Evolutionary conservation across 2,329 filamentous ascomycete genomes (phyloP).

Genomic region (Huntiella savannae): DNA sequence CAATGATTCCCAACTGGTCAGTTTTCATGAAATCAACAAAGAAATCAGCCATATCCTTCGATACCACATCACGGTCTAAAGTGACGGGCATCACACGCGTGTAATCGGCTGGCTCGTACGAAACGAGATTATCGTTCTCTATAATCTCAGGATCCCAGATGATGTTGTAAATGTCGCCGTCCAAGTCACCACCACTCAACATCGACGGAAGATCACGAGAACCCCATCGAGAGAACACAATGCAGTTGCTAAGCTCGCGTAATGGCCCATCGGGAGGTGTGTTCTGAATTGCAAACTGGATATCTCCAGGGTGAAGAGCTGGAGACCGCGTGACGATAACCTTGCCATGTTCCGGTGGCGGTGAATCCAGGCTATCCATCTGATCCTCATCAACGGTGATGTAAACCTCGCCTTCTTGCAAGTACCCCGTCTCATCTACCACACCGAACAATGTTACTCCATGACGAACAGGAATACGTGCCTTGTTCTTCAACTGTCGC

Average conservation of each 20-base stretch:
- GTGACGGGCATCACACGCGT: constrained; percentile 34
- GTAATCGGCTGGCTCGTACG: constrained; percentile 46
- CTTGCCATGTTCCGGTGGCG: constrained; percentile 14
- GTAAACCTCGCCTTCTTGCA: constrained; percentile 50
- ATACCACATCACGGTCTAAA: constrained; percentile 39
- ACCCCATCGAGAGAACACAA: constrained; percentile 59
- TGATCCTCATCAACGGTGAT: constrained; percentile 30
- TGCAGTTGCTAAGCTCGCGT: constrained; percentile 45
- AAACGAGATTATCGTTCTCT: constrained; percentile 19
- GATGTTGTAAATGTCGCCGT: constrained; percentile 66
- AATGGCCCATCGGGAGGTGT: constrained; percentile 41
- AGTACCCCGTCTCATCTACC: constrained; percentile 59
- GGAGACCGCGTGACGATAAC: constrained; percentile 61
- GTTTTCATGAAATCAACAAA: constrained; percentile 62
- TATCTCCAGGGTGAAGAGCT: constrained; percentile 63
- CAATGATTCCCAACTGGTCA: constrained; percentile 47
- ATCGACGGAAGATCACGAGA: constrained; percentile 56
- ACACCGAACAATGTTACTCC: constrained; percentile 66
- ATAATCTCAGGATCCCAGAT: constrained; percentile 45
- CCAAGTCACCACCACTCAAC: constrained; percentile 64
- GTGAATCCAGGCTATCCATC: neutral
- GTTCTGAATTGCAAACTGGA: constrained; percentile 45
- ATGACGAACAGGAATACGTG: constrained; percentile 49
- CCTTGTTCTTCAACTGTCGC: constrained; percentile 57
- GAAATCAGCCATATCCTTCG: constrained; percentile 55